Conservation (phyloP, 495 filamentous ascomycete genomes). For the Terfezia claveryi region DNA sequence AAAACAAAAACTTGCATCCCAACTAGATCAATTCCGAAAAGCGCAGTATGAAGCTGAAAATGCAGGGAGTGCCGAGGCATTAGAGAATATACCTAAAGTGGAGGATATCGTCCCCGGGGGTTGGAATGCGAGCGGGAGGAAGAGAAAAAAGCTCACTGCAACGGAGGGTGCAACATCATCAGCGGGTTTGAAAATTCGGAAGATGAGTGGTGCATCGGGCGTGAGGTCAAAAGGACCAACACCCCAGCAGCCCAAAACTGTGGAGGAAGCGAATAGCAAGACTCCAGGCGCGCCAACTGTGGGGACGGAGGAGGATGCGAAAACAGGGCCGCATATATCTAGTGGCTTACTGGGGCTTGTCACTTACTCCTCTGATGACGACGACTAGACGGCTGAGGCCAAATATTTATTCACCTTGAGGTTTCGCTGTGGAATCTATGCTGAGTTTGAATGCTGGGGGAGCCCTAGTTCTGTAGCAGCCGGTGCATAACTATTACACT, state of each 20-base stretch:
- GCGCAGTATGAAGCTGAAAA: conserved; percentile 11
- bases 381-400: not conserved
- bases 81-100: not conserved
- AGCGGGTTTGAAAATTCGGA: conserved; percentile 2
- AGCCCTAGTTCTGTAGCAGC: no score
- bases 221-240: conserved; percentile 7
- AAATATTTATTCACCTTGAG: no score
- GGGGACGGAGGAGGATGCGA: not conserved
- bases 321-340: not conserved
- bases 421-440: no score
- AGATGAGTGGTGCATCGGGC: conserved; percentile 6
- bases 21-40: conserved; percentile 12
- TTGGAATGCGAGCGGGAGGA: not conserved
- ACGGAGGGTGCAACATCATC: not conserved
- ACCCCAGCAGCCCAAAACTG: not conserved
- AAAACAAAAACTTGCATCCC: conserved; percentile 9
- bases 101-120: not conserved
- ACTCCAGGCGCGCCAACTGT: not conserved
- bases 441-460: no score
- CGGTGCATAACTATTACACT: no score
- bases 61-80: not conserved
- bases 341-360: conserved; percentile 8
- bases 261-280: not conserved
- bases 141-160: not conserved
- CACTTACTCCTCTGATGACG: conserved; percentile 13